Evolutionary conservation across 2,329 filamentous ascomycete genomes (phyloP), one percentile per base, ranked within the genome.

Genomic region (Monilinia vaccinii-corymbosi): DNA sequence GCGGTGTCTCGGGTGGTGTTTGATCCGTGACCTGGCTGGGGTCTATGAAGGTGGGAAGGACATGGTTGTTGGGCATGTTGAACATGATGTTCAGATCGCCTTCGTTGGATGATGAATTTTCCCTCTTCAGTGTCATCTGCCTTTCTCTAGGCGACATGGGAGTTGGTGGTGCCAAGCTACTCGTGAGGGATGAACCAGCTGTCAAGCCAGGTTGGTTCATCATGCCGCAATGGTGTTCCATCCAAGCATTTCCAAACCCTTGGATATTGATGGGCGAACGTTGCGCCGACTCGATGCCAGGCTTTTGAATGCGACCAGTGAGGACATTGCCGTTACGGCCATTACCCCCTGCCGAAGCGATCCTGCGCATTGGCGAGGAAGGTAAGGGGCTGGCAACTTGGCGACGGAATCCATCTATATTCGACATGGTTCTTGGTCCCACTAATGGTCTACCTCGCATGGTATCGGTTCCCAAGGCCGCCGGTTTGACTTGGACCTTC

Each of bases 351-450:
- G 69, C 68, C 13, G 70, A 72, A 7, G 66, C 66, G 32, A 71
- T 71, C 10, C 70, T 65, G 16, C 70, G 67, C 69, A 72, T 71
- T 9, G 70, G 68, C 16, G 68, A 70, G 16, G 63, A 70, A n/a
- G 63, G 58, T 6, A 66, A 44, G 14, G 70, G 70, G 50, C 69
- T 71, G 18, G 66, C 67, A 2, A 49, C 57, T 31, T 62, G 62
- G 10, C 67, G 64, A 49, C 68, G 69, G 53, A 69, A 67, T 9
- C 66, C 65, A 48, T 71, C 69, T 11, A 68, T 64, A 53, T 72
- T 67, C 28, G 70, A 71, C 3, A 68, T 62, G 7, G 70, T 71
- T 58, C 69, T 64, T 36, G 69, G 69, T 40, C 69, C 69, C 55
- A 67, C 58, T 10, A 60, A 45, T 40, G 67, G 67, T n/a, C 68